Base-by-base conservation (phyloP, 441 rosid species). In the Erodium trifolium region DNA sequence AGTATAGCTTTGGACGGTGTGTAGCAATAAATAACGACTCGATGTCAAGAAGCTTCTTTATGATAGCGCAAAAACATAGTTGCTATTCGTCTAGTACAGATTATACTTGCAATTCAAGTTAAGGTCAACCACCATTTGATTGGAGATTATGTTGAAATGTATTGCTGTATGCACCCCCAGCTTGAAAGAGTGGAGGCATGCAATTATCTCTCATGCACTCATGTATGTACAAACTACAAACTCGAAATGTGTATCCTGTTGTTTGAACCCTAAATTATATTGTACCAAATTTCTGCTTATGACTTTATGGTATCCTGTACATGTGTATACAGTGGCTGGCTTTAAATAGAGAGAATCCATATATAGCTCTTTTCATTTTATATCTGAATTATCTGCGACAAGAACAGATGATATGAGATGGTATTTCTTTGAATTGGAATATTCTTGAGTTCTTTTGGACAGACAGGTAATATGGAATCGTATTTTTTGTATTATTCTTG, bases 1-100 rank as follows among this genome's bases (percentile, higher is more conserved):
- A 76, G 85, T 45, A 68, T 78, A 62, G 65, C 27, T 45, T 35
- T 35, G 16, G 68, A 66, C 65, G 70, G 63, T 31, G 76, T 16
- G 13, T 79, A 75, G 77, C 53, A 34, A 59, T 13, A 7, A 16
- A 55, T 10, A 45, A 17, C 75, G 18, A 64, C 55, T 68, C 49
- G 41, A 65, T 37, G 43, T 13, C 45, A 76, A 53, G 11, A 59
- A 59, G 18, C 12, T 59, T 18, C 11, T 59, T 19, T 18, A 18
- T 19, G 29, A 10, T 2, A 8, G 31, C 18, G 29, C 29, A 23
- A 59, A 59, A 59, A 59, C 18, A 59, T 17, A 18, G 11, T 19
- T 18, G 63, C 10, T 18, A 59, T 59, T 59, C 63, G 18, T 17
- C 5, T 59, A 17, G 63, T 59, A 18, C 63, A 59, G 29, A 59